Base-by-base conservation (phyloP, 768 basidiomycete genomes). In the Suillus subaureus region DNA sequence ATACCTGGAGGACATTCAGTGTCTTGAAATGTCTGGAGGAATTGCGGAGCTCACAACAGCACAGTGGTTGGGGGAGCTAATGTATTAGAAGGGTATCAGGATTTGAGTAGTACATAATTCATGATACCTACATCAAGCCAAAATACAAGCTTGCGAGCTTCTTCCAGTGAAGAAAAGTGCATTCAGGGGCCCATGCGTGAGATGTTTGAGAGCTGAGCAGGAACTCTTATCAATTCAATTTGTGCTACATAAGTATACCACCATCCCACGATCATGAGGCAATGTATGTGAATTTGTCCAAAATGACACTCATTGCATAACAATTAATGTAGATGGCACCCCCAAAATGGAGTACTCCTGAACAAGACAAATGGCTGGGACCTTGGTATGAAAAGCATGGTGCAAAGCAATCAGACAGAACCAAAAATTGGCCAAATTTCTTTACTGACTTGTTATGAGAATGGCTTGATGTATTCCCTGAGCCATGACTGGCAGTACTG, bases 301-400 rank as follows among this genome's bases (percentile, higher is more conserved):
- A n/a, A 51, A 51, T 51, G 49, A 49, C 47, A 51, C 49, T 51
- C 49, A 51, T 51, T 51, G 49, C 49, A 51, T 51, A 51, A 51
- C 49, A 51, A 51, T 51, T 51, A 51, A 51, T 51, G 23, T 51
- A 51, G 49, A 51, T 51, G 49, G 23, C 49, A 51, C 49, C 49
- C 23, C 11, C 0, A 6, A 51, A 51, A 51, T 51, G 49, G 49
- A 51, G 49, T 13, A 51, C 49, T 51, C 49, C 49, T 51, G 49
- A 51, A 3, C 49, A 51, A 26, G 49, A 51, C 23, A 26, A 6
- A 26, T 51, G 49, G 49, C 49, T 51, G 49, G 0, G 6, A 7
- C 49, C 49, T 51, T 51, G 49, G 49, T 51, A 26, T 51, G 49
- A 51, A 26, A 51, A 51, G 49, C 26, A 51, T 15, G 6, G 49